phyloP scores from a whole-genome alignment of 2,329 filamentous ascomycete genomes.

The Chaetomium sp. region DNA sequence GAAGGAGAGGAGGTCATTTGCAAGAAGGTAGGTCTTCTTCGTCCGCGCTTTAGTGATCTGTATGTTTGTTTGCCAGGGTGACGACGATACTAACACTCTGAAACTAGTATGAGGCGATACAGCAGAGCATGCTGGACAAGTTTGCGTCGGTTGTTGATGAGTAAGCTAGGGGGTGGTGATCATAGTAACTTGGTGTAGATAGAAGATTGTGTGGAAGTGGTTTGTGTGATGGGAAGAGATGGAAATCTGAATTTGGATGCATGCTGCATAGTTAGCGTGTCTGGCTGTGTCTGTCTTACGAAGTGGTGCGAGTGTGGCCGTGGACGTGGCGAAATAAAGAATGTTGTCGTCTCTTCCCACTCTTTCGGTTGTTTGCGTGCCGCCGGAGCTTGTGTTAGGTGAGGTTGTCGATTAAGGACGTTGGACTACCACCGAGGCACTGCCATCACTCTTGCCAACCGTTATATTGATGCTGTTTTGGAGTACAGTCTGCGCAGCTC shows the following conservation, averaged over 20 bases:
- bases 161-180: constrained; percentile 42
- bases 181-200: neutral
- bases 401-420: too few species aligned
- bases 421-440: too few species aligned
- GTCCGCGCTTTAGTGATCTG: neutral
- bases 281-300: neutral
- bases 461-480: too few species aligned
- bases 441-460: too few species aligned
- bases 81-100: neutral
- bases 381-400: too few species aligned
- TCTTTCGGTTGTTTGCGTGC: too few species aligned
- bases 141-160: constrained; percentile 95
- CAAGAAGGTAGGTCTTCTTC: constrained; percentile 65
- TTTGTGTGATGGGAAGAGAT: neutral
- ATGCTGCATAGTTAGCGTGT: neutral
- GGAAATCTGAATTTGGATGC: constrained; percentile 1
- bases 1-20: constrained; percentile 74
- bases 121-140: constrained; percentile 92
- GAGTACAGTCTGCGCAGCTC: too few species aligned
- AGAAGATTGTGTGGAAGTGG: neutral
- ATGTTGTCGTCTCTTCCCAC: too few species aligned
- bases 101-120: constrained; percentile 77
- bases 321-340: too few species aligned
- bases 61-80: neutral
- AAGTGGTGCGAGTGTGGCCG: too few species aligned